These are phyloP conservation scores for Forsythia viridissima DNA, from an alignment of 257 asterid species.

Conservation along the genomic window DNA sequence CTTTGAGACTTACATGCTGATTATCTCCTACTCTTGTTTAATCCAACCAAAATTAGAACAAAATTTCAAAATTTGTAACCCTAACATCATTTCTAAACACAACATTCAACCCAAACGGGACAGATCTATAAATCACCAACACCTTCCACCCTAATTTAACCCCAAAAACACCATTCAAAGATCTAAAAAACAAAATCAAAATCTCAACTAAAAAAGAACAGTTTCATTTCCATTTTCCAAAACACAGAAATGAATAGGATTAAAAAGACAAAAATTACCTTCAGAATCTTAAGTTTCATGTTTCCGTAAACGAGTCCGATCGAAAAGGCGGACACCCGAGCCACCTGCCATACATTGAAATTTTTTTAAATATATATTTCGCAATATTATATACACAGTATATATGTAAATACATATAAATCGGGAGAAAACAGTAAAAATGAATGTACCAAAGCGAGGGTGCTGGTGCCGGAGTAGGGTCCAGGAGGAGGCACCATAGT, in stretches of 20 bases:
- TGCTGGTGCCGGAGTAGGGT: slow-evolving; percentile 48
- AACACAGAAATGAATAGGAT: background rate
- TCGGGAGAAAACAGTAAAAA: slow-evolving; percentile 7
- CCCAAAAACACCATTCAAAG: background rate
- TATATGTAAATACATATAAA: background rate
- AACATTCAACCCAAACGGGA: background rate
- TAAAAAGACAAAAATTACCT: slow-evolving; percentile 29
- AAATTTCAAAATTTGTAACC: background rate
- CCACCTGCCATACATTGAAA: slow-evolving; percentile 43
- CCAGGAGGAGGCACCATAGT: slow-evolving; percentile 52
- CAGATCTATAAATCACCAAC: background rate
- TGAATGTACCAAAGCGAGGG: slow-evolving; percentile 42
- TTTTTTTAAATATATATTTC: background rate
- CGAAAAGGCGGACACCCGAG: slow-evolving; percentile 63
- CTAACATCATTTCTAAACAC: background rate
- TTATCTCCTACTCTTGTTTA: background rate
- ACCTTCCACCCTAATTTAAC: background rate
- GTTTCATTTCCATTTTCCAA: background rate
- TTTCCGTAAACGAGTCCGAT: slow-evolving; percentile 54
- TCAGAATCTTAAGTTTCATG: slow-evolving; percentile 52
- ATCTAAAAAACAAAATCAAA: background rate
- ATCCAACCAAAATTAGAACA: background rate
- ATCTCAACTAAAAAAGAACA: background rate
- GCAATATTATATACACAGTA: slow-evolving; percentile 4
- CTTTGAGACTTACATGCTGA: background rate